phyloP scores from a whole-genome alignment of 805 yeast species.

The Candida odintsovae region DNA sequence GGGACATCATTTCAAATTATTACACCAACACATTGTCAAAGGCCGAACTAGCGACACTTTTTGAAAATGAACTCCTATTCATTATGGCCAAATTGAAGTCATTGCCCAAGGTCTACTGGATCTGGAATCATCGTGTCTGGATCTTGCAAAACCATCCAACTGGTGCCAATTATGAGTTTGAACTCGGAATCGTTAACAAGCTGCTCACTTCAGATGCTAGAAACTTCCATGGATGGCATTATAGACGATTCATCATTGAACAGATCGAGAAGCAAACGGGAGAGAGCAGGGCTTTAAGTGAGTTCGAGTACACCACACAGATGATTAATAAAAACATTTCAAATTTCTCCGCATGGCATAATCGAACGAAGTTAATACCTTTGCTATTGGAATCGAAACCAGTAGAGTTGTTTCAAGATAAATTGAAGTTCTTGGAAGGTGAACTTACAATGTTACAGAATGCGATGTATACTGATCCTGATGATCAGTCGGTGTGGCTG shows the following conservation, averaged over 20 bases:
- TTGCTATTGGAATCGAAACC: constrained; percentile 32
- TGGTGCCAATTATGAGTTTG: constrained; percentile 59
- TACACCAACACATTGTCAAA: constrained; percentile 10
- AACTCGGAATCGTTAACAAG: constrained; percentile 62
- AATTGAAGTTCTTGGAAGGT: constrained; percentile 32
- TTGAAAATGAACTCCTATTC: constrained; percentile 57
- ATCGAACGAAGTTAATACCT: constrained; percentile 66
- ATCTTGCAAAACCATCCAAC: constrained; percentile 46
- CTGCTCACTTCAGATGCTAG: constrained; percentile 70
- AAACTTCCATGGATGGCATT: constrained; percentile 95
- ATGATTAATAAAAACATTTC: constrained; percentile 82
- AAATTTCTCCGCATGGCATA: constrained; percentile 96
- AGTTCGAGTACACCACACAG: constrained; percentile 70
- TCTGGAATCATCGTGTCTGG: constrained; percentile 94
- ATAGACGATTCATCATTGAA: constrained; percentile 66
- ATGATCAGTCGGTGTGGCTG: constrained; percentile 91
- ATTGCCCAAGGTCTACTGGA: constrained; percentile 92
- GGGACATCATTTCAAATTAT: constrained; percentile 50
- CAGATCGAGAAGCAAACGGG: constrained; percentile 25
- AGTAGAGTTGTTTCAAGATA: constrained; percentile 24
- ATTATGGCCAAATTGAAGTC: constrained; percentile 50
- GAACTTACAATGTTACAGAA: constrained; percentile 71
- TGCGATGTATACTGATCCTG: constrained; percentile 90
- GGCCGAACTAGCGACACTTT: constrained; percentile 25
- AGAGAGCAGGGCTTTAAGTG: constrained; percentile 35